Base-by-base conservation (phyloP, 2,329 filamentous ascomycete species). In the Calcarisporium arbuscula region DNA sequence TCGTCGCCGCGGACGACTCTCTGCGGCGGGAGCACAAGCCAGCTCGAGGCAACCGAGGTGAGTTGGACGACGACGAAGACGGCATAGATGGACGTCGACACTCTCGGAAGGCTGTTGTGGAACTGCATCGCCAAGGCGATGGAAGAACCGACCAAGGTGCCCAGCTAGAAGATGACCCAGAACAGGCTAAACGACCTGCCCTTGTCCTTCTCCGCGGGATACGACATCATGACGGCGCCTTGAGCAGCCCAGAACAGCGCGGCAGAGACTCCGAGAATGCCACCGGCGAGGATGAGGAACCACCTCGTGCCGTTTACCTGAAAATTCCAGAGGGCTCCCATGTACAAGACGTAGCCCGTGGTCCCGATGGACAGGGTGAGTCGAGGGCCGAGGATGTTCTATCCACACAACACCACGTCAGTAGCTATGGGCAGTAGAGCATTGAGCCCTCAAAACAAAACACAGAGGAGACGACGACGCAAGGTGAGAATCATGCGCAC, bases 291-390 rank as follows among this genome's bases (percentile, higher is more conserved):
- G 20, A 49, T 28, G 8, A 34, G 32, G 16, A 47, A 49, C 44
- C 42, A 45, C n/a, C n/a, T n/a, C n/a, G n/a, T n/a, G n/a, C 28
- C 26, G 15, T 40, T 30, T 8, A 31, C 36, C n/a, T 48, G 42
- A 25, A 39, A 43, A 32, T 47, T 45, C 44, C 44, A 48, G 23
- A 48, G 40, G 5, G 34, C 37, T 8, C 44, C 46, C 16, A 43
- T 36, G 15, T 48, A 48, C 10, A 47, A 29, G 7, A 44, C 36
- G 22, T 48, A 48, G 28, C 46, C 46, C 4, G 39, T 18, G 1
- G 39, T 33, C 9, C 46, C 44, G n/a, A 45, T 28, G 28, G 40
- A 40, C 9, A 47, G 28, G 15, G 35, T 43, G 7, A 38, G 15
- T 9, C 32, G 28, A 2, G 46, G 46, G 26, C 36, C 12, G 7